These are phyloP conservation scores for Tuber magnatum DNA, from an alignment of 495 filamentous ascomycete genomes.

Conservation along the genomic window DNA sequence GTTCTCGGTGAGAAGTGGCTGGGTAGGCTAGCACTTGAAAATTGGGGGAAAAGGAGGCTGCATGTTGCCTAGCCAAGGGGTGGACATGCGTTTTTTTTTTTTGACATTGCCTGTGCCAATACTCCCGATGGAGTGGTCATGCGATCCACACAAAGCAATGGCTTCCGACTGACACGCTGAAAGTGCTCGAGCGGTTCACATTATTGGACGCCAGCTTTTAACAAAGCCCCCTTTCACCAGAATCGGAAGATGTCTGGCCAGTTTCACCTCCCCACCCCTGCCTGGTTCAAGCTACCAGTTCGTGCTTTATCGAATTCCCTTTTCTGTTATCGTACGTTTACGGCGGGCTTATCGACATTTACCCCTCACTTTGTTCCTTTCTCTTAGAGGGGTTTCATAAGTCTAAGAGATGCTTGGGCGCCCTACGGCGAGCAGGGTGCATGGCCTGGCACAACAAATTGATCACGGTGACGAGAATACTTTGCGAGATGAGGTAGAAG, in stretches of 20 bases:
- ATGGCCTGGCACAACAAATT: not conserved
- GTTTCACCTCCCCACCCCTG: not conserved
- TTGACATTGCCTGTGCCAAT: not conserved
- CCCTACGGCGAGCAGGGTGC: not conserved
- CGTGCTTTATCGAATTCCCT: not conserved
- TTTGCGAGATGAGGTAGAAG: not conserved
- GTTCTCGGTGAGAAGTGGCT: not conserved
- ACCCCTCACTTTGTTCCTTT: constrained; percentile 1
- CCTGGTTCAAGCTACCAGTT: not conserved
- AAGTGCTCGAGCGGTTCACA: not conserved
- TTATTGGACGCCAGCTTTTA: not conserved
- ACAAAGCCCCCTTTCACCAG: not conserved
- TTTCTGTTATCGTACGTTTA: not conserved
- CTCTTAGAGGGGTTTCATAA: not conserved
- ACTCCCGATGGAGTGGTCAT: not conserved
- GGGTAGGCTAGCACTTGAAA: not conserved
- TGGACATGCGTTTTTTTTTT: not conserved
- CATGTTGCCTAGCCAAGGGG: not conserved
- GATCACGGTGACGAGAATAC: not conserved
- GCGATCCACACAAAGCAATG: not conserved
- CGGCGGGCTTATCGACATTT: not conserved
- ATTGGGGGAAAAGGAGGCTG: not conserved
- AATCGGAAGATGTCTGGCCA: not conserved
- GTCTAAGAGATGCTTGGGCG: not conserved
- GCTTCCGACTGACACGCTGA: not conserved